These are phyloP conservation scores for Glebionis coronaria DNA, from an alignment of 129 eudicot species.

Conservation along the genomic window DNA sequence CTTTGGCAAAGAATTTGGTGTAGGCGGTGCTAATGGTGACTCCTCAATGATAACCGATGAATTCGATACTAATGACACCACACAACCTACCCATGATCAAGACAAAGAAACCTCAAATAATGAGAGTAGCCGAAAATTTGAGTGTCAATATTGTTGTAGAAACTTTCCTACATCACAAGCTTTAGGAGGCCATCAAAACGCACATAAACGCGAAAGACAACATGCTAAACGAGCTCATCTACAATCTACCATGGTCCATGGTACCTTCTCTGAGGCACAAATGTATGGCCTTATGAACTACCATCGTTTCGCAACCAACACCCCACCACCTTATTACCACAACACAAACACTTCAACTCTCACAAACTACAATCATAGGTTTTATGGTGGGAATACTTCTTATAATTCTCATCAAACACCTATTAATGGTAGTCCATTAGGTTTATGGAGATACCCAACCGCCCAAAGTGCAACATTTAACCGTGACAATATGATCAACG, in stretches of 20 bases:
- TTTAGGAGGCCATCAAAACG: constrained; percentile 98
- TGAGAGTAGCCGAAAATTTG: constrained; percentile 67
- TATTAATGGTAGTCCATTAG: constrained; percentile 75
- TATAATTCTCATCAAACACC: constrained; percentile 41
- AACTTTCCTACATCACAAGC: constrained; percentile 99
- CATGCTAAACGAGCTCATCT: constrained; percentile 92
- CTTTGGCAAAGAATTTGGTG: constrained; percentile 81
- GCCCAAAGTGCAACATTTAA: constrained; percentile 30
- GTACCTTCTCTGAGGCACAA: constrained; percentile 44
- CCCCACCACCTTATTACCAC: constrained; percentile 34
- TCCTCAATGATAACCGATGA: constrained; percentile 21
- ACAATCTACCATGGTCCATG: constrained; percentile 62
- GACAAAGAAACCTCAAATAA: constrained; percentile 24
- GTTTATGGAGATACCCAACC: constrained; percentile 60
- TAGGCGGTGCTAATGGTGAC: constrained; percentile 16
- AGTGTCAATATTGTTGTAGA: constrained; percentile 94
- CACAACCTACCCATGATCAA: constrained; percentile 20
- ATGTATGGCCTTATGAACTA: constrained; percentile 64
- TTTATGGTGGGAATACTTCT: constrained; percentile 28
- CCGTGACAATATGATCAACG: constrained; percentile 28
- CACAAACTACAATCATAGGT: constrained; percentile 23
- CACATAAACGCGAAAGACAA: constrained; percentile 95
- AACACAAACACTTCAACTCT: constrained; percentile 38
- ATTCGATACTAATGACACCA: constrained; percentile 17
- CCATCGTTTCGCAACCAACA: constrained; percentile 35